phyloP scores from a whole-genome alignment of 768 basidiomycete species.

The Cantharellus anzutake region DNA sequence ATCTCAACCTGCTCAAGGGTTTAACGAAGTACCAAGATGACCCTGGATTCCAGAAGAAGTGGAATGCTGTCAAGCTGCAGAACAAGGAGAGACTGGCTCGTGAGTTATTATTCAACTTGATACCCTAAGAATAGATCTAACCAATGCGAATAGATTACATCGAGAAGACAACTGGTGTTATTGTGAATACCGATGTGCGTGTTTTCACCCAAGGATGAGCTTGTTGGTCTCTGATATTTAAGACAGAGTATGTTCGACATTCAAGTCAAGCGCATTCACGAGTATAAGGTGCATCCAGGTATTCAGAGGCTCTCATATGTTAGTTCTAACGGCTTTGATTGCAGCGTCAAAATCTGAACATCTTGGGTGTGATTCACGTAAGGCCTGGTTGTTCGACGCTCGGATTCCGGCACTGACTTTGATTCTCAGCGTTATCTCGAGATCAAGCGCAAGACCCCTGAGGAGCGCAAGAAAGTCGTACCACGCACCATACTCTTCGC shows the following conservation, averaged over 20 bases:
- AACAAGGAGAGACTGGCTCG: constrained; percentile 80
- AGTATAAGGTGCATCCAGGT: constrained; percentile 43
- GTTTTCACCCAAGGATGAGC: neutral
- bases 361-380: constrained; percentile 75
- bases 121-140: neutral
- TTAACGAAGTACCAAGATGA: constrained; percentile 56
- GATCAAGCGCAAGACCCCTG: constrained; percentile 61
- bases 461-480: constrained; percentile 61
- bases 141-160: constrained; percentile 27
- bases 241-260: constrained; percentile 11
- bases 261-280: constrained; percentile 58
- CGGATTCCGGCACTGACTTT: neutral
- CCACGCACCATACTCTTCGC: constrained; percentile 93
- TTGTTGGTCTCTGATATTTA: constrained; percentile 3
- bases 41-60: constrained; percentile 53
- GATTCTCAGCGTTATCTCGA: constrained; percentile 50
- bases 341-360: constrained; percentile 71
- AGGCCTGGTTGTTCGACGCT: constrained; percentile 12
- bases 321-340: neutral
- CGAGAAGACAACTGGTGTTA: constrained; percentile 47
- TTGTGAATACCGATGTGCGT: constrained; percentile 48
- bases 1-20: constrained; percentile 59
- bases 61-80: constrained; percentile 68
- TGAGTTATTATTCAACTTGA: neutral
- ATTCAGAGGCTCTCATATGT: neutral